phyloP scores from a whole-genome alignment of 305 asterid species.

The Fraxinus xanthoxyloides region DNA sequence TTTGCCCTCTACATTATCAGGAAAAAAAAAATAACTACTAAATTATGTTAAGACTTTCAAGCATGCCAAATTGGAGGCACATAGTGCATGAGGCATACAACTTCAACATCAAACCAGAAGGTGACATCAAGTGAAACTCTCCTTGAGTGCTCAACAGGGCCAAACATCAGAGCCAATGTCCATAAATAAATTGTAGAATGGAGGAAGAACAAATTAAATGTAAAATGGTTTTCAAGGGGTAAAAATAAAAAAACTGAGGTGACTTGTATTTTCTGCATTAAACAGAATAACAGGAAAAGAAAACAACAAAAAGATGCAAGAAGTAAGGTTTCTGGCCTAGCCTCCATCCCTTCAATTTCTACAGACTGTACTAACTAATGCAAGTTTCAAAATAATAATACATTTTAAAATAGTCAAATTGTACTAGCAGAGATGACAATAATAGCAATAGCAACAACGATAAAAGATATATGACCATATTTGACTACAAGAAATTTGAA shows the following conservation, averaged over 20 bases:
- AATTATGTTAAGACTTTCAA: background rate
- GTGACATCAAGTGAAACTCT: slow-evolving; percentile 5
- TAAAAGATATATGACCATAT: background rate
- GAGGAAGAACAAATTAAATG: background rate
- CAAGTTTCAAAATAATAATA: background rate
- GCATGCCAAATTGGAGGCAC: background rate
- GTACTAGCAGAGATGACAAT: background rate
- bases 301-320: background rate
- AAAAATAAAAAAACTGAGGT: background rate
- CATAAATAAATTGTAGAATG: background rate
- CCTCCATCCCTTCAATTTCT: background rate
- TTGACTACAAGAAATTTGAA: background rate
- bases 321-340: background rate
- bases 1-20: background rate
- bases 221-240: background rate
- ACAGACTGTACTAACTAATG: background rate
- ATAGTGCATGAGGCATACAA: background rate
- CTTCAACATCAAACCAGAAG: background rate
- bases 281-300: background rate
- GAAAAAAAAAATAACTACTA: background rate
- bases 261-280: background rate
- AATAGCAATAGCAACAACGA: background rate
- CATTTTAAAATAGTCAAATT: background rate
- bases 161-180: background rate
- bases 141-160: background rate